Base-by-base conservation (phyloP, 345 rosid genomes). In the Brassica nigra region DNA sequence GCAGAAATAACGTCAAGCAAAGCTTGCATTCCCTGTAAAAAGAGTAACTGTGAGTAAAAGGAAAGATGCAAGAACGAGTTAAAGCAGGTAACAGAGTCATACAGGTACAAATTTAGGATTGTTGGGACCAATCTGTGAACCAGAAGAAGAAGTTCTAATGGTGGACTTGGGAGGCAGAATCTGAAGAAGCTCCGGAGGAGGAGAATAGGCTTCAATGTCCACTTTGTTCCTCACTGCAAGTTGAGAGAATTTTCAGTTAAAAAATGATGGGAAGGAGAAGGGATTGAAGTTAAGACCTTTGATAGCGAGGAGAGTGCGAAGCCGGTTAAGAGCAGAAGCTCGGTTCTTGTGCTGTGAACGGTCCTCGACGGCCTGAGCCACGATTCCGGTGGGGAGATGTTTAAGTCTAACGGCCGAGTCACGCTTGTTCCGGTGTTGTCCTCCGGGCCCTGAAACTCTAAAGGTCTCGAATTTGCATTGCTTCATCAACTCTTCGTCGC, bases 401-500 rank as follows among this genome's bases (percentile, higher is more conserved):
- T 88, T 93, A 68, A 95, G 80, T 20, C 98, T 89, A 11, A 95
- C 97, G 39, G 98, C 98, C 10, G 98, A 88, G 79, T 93, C 99
- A 4, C 98, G 93, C 70, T 95, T 95, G 85, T 95, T 95, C 36
- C 99, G 90, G 89, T 93, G 99, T 75, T 95, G 99, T 37, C 99
- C 98, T 11, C 98, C 99, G 0, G 96, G 97, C 0, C 98, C 97
- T 14, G 97, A 93, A 4, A 92, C 80, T 81, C 89, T 91, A 76
- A 86, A 95, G 0, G 90, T 91, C 62, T 59, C 86, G 82, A 91
- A 82, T 67, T 87, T 87, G 77, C 98, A 95, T 70, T 91, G 90
- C 70, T 80, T 88, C 90, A 91, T 89, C 73, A 95, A 86, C 71
- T 91, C 96, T 30, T 87, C 94, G 63, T 95, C 93, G 14, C 78